Conservation (phyloP, 768 basidiomycete species). For the Leccinellum albellum region DNA sequence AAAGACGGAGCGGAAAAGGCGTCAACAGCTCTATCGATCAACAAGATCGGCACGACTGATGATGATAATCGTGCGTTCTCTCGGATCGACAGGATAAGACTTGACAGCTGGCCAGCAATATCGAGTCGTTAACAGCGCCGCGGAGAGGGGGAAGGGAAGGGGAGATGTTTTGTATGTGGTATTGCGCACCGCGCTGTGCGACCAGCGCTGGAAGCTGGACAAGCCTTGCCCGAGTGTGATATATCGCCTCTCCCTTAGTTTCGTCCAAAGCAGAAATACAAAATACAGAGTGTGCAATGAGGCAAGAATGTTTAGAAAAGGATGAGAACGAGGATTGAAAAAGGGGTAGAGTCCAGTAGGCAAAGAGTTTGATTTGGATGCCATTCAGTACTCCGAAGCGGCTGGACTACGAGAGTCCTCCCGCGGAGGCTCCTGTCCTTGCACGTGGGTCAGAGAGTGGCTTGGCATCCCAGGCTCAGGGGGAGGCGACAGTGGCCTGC, state of each 20-base stretch:
- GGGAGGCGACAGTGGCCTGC: constrained; percentile 60
- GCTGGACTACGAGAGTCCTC: constrained; percentile 53
- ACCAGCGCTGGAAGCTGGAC: constrained; percentile 30
- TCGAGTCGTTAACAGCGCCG: constrained; percentile 35
- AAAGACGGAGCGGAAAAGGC: constrained; percentile 25
- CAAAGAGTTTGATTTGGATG: constrained; percentile 15
- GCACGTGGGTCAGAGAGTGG: constrained; percentile 53
- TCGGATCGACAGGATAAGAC: constrained; percentile 33
- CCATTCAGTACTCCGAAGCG: constrained; percentile 29
- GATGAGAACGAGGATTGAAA: constrained; percentile 34
- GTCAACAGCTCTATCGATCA: constrained; percentile 41
- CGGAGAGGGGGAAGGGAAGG: constrained; percentile 4
- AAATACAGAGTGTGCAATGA: constrained; percentile 31
- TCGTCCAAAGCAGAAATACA: constrained; percentile 30
- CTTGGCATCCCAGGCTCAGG: constrained; percentile 47
- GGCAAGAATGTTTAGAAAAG: constrained; percentile 31
- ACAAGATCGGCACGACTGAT: constrained; percentile 36
- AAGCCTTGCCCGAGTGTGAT: constrained; percentile 17
- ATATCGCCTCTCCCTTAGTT: constrained; percentile 21
- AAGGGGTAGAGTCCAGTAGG: constrained; percentile 29
- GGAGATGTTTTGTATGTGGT: constrained; percentile 19
- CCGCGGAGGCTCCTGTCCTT: constrained; percentile 57
- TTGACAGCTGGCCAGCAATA: constrained; percentile 35
- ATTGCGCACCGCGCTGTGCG: constrained; percentile 33
- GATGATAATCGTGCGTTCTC: constrained; percentile 28